phyloP scores from a whole-genome alignment of 768 basidiomycete species.

The Cystobasidium onofrii region DNA sequence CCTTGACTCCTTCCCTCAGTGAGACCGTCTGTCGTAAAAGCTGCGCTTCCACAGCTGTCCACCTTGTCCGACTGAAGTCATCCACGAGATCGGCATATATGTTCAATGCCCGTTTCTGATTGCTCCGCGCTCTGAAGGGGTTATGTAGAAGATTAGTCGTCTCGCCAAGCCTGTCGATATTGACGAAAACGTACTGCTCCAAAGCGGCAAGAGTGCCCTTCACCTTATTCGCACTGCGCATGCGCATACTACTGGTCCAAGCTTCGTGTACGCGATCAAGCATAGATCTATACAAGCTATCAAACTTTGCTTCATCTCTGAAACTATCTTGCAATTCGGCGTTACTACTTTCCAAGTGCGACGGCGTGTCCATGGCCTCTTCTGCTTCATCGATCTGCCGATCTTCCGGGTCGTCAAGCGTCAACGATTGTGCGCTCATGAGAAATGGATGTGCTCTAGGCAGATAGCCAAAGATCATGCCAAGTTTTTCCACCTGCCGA shows the following conservation, averaged over 20 bases:
- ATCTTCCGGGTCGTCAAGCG: constrained; percentile 40
- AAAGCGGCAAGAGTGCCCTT: constrained; percentile 80
- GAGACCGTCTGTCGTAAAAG: constrained; percentile 32
- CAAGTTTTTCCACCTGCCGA: constrained; percentile 78
- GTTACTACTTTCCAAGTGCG: not conserved
- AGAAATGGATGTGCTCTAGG: constrained; percentile 67
- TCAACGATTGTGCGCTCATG: constrained; percentile 44
- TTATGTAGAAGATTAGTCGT: too few relatives aligned
- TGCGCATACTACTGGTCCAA: constrained; percentile 71
- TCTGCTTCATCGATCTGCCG: constrained; percentile 57
- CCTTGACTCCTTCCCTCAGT: constrained; percentile 46
- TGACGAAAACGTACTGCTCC: constrained; percentile 59
- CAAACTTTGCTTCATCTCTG: constrained; percentile 56
- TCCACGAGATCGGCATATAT: constrained; percentile 69
- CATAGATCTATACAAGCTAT: constrained; percentile 63
- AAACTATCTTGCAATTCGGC: not conserved
- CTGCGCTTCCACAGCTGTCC: constrained; percentile 36
- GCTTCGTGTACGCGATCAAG: constrained; percentile 77
- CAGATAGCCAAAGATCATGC: constrained; percentile 63
- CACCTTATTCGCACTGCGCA: constrained; percentile 75
- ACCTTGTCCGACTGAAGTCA: constrained; percentile 49
- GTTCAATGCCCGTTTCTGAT: constrained; percentile 57
- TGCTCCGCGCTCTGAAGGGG: constrained; percentile 63
- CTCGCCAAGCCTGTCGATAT: too few relatives aligned
- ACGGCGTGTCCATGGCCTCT: constrained; percentile 51